Percentiles rank a stretch among this genome's conserved stretches.
These are phyloP conservation scores for Boletus tylopilopsis DNA, from an alignment of 768 basidiomycete species.

Conservation along the genomic window DNA sequence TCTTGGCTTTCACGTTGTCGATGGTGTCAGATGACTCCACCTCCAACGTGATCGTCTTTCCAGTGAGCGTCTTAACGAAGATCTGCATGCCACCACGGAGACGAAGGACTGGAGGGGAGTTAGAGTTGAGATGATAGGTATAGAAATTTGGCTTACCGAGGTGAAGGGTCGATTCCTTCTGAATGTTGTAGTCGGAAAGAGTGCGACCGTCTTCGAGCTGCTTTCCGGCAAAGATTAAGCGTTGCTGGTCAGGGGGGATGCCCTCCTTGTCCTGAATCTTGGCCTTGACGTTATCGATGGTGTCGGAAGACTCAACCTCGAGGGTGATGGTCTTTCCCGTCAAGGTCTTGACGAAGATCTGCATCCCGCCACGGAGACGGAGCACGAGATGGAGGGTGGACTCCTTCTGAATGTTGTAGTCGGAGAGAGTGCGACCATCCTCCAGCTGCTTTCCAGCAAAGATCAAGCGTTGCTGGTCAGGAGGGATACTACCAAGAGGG, in stretches of 20 bases:
- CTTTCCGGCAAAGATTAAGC: conserved; percentile 90
- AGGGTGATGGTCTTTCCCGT: conserved; percentile 93
- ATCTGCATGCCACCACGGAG: conserved; percentile 91
- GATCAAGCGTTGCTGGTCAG: conserved; percentile 93
- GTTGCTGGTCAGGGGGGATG: conserved; percentile 84
- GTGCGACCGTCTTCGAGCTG: conserved; percentile 91
- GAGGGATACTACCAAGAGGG: conserved; percentile 53
- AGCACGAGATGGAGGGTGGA: conserved; percentile 85
- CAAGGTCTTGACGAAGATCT: conserved; percentile 77
- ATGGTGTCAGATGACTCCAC: conserved; percentile 93
- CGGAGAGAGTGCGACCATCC: conserved; percentile 86
- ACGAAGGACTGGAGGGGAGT: conserved; percentile 52
- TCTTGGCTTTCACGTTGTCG: conserved; percentile 84
- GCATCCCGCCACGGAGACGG: conserved; percentile 90
- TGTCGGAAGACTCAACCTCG: conserved; percentile 84
- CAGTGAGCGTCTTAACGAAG: conserved; percentile 84
- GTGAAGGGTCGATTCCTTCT: conserved; percentile 80
- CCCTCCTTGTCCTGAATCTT: conserved; percentile 96
- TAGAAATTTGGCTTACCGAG: conserved; percentile 17
- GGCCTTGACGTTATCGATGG: conserved; percentile 84
- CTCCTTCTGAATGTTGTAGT: conserved; percentile 96
- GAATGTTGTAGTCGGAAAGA: conserved; percentile 86
- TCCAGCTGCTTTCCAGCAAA: conserved; percentile 96
- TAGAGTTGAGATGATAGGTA: not conserved
- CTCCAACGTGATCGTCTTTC: conserved; percentile 91